Evolutionary conservation across 192 early-diverging fungal genomes (phyloP).

Genomic region (Anaeromyces robustus): DNA sequence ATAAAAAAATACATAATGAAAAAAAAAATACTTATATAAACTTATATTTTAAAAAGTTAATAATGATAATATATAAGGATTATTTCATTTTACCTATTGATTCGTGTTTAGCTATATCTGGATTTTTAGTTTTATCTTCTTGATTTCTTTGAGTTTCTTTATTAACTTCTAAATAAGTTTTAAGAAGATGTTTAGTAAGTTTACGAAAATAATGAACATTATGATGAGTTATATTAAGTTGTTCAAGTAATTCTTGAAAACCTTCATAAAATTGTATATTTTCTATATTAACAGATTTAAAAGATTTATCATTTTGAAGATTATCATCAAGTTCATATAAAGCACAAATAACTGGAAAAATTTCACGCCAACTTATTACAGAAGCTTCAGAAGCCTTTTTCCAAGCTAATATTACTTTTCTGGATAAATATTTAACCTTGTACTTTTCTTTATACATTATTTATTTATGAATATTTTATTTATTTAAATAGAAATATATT

Average conservation of each 20-base stretch:
- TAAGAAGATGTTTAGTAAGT: neutral
- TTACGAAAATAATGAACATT: neutral
- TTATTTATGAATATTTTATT: too few relatives aligned
- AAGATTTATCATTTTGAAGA: neutral
- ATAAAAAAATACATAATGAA: too few relatives aligned
- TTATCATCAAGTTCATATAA: neutral
- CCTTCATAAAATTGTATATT: neutral
- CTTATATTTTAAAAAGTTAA: too few relatives aligned
- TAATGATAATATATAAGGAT: too few relatives aligned
- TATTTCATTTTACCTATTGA: neutral
- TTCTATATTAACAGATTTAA: neutral
- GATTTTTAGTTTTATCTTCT: too few relatives aligned
- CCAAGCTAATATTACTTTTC: neutral
- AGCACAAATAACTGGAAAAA: neutral
- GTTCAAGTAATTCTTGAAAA: neutral
- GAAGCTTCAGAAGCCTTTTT: neutral
- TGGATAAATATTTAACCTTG: neutral
- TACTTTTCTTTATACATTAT: neutral
- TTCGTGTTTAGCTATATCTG: too few relatives aligned
- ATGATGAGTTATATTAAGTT: neutral
- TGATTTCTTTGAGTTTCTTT: neutral
- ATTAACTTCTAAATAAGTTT: neutral
- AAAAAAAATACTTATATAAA: too few relatives aligned
- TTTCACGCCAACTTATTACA: neutral
- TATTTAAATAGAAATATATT: too few relatives aligned